These are phyloP conservation scores for Echeveria elegans DNA, from an alignment of 164 flowering plant genomes.

Conservation along the genomic window DNA sequence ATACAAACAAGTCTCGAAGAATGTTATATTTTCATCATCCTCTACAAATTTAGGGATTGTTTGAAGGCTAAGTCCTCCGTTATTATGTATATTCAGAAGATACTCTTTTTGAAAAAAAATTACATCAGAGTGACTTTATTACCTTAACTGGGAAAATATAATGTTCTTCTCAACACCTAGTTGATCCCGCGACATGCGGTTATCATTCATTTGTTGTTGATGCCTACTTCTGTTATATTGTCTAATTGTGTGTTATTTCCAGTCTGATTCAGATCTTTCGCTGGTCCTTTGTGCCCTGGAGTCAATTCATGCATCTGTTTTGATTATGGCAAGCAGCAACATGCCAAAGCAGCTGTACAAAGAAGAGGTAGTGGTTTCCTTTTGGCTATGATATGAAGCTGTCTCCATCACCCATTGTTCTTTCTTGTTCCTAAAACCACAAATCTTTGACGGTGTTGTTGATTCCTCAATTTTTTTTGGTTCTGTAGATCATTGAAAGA, in stretches of 20 bases:
- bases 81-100: not conserved
- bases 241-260: slow-evolving; percentile 19
- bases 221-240: not conserved
- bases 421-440: not conserved
- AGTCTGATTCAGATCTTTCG: slow-evolving; percentile 72
- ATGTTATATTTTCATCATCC: too few relatives aligned
- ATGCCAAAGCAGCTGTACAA: slow-evolving; percentile 94
- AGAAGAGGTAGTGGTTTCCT: slow-evolving; percentile 61
- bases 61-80: not conserved
- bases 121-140: not conserved
- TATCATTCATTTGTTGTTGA: not conserved
- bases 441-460: not conserved
- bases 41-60: not conserved
- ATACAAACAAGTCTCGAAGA: not conserved
- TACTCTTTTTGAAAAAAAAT: not conserved
- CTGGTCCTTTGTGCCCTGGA: slow-evolving; percentile 65
- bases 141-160: not conserved
- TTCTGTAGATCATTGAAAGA: slow-evolving; percentile 76
- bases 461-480: not conserved
- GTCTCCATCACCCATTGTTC: too few relatives aligned
- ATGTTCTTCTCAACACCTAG: not conserved
- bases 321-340: slow-evolving; percentile 58
- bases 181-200: not conserved
- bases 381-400: not conserved
- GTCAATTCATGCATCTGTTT: slow-evolving; percentile 81